These are phyloP conservation scores for Phytophthora nicotianae DNA, from an alignment of 352 stramenopile genomes.

Conservation along the genomic window DNA sequence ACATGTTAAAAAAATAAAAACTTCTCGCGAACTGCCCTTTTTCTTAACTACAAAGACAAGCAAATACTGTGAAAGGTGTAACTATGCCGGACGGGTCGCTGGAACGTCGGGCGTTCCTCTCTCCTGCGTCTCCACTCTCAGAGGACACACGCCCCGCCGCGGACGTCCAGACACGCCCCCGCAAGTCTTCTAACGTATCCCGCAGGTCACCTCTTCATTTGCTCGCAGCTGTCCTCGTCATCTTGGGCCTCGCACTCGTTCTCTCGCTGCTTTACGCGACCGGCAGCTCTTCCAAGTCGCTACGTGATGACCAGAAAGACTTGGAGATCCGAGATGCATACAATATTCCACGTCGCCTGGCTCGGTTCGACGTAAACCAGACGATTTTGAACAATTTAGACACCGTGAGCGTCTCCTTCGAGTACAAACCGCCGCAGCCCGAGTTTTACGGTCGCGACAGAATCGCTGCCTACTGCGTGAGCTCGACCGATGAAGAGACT, in stretches of 20 bases:
- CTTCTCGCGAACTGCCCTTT: background rate
- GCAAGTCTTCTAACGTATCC: conserved; percentile 3
- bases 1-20: too few species aligned
- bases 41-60: background rate
- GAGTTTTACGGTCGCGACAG: conserved; percentile 29
- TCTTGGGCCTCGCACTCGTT: conserved; percentile 29
- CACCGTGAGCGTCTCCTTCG: conserved; percentile 41
- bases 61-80: conserved; percentile 4
- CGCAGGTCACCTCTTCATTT: conserved; percentile 17
- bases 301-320: conserved; percentile 8
- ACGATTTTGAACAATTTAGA: conserved; percentile 38
- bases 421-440: conserved; percentile 38
- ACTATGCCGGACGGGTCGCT: conserved; percentile 21
- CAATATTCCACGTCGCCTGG: conserved; percentile 25
- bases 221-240: conserved; percentile 12
- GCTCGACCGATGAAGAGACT: conserved; percentile 20
- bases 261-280: conserved; percentile 19
- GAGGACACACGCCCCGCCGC: background rate
- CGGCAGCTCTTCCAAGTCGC: conserved; percentile 6
- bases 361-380: conserved; percentile 38
- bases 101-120: conserved; percentile 32
- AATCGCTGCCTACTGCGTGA: conserved; percentile 43
- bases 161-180: conserved; percentile 17
- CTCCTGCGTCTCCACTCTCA: conserved; percentile 13
- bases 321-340: conserved; percentile 25